Evolutionary conservation across 208 protist genomes (phyloP), one percentile per base, ranked within the genome.

Genomic region (Wallacemonas sp.): DNA sequence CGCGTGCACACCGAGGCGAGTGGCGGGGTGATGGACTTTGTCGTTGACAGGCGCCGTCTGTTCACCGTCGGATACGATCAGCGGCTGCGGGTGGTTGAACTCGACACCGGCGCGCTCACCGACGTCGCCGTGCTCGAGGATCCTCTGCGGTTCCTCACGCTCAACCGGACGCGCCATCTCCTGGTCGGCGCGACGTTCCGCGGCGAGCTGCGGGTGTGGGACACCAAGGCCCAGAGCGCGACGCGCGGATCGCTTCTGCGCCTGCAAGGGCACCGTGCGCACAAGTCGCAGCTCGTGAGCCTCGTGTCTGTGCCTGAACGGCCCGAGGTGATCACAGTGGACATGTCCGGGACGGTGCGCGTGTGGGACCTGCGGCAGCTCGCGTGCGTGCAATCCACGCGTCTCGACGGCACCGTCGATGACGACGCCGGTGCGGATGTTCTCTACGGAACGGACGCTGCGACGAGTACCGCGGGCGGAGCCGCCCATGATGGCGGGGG

Each of bases 351-450:
- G 17, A 55, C 73, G 23, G 74, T 96, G 27, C 91, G 89, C 47
- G 76, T 96, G 38, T 97, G 92, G 92, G 92, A 97, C 64, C 61
- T 93, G 26, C 72, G 78, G 21, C 79, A 74, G 9, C 74, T 87
- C 36, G 65, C 60, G 54, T 97, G 92, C 48, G 64, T 88, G 21
- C 92, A 97, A 72, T 88, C 77, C 5, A 65, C 91, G 12, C 74
- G 74, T 9, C 65, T 65, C 9, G 78, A 83, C 54, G 78, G 77
- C 19, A 49, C 23, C 57, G 48, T 43, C 34, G 48, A 46, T 12
- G 72, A 74, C 34, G 69, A 68, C 16, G 16, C 57, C 14, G 65
- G 69, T 49, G 41, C 65, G 14, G 72, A 80, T 48, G 56, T 65
- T 44, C 17, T 60, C 14, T 72, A 74, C 64, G 63, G 60, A 12